Percentiles rank a stretch among this genome's conserved stretches.
phyloP scores from a whole-genome alignment of 257 asterid genomes.

The Solanum piurae region DNA sequence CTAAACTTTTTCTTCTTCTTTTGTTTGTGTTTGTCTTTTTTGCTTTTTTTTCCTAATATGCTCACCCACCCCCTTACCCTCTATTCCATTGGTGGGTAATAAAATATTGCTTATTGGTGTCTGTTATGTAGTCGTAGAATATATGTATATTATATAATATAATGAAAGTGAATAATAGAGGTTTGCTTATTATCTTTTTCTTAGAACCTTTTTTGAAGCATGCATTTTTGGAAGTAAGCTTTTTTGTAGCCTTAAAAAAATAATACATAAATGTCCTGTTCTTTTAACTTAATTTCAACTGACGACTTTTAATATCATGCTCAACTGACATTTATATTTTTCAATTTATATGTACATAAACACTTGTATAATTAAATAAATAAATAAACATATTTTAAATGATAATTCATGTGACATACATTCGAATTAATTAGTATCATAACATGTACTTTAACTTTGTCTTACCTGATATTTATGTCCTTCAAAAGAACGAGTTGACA shows the following conservation, averaged over 20 bases:
- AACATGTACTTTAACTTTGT: background rate
- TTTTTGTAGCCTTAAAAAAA: background rate
- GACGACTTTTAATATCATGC: no score
- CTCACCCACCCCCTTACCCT: background rate
- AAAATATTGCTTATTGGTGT: background rate
- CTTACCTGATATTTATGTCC: background rate
- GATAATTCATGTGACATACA: background rate
- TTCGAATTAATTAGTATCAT: background rate
- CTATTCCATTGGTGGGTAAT: background rate
- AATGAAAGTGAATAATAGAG: constrained; percentile 19
- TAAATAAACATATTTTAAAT: background rate
- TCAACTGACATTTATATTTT: no score
- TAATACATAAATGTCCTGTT: no score
- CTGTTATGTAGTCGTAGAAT: background rate
- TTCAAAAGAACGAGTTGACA: background rate
- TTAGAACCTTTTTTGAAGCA: constrained; percentile 27
- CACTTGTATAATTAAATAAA: no score
- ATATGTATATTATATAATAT: constrained; percentile 7
- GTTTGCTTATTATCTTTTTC: constrained; percentile 14
- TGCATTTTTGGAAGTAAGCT: constrained; percentile 34
- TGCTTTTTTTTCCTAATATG: constrained; percentile 4
- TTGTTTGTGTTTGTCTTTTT: constrained; percentile 35
- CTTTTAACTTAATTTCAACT: no score
- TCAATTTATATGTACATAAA: no score
- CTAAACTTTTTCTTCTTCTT: background rate